Conservation (phyloP, 257 asterid genomes). For the Paraleonurus japonicus region DNA sequence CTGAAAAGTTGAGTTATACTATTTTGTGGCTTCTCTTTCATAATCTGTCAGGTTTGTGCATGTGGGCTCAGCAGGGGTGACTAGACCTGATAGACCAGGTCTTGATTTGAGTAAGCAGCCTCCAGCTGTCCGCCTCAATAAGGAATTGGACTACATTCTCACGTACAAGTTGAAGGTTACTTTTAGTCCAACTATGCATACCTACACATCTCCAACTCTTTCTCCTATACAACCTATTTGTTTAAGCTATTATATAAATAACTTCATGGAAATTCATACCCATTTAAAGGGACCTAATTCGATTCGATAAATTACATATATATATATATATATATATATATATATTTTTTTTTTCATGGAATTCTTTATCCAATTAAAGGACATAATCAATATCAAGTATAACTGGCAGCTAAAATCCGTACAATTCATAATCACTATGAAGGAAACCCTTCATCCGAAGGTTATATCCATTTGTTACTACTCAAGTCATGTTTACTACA, state of each 20-base stretch:
- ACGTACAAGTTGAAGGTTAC: constrained; percentile 91
- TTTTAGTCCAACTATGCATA: not conserved
- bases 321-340: too few species aligned
- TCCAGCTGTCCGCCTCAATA: constrained; percentile 95
- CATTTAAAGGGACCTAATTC: not conserved
- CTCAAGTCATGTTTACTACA: not conserved
- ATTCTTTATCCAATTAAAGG: not conserved
- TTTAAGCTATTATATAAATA: not conserved
- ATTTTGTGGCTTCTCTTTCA: not conserved
- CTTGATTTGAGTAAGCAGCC: constrained; percentile 97
- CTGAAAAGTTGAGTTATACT: not conserved
- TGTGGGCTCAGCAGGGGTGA: constrained; percentile 94
- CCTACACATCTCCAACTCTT: not conserved
- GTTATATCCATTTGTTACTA: not conserved
- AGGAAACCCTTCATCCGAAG: not conserved
- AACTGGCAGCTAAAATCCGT: not conserved
- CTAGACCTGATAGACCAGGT: constrained; percentile 97
- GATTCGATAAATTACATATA: too few species aligned
- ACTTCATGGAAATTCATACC: not conserved
- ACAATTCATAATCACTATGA: not conserved
- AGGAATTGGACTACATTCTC: constrained; percentile 85
- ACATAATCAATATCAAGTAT: not conserved
- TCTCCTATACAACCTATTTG: not conserved
- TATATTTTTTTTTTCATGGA: too few species aligned
- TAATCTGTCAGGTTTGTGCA: constrained; percentile 66